Evolutionary conservation across 2,329 filamentous ascomycete species (phyloP).

Genomic region (Dactylellina leptospora): DNA sequence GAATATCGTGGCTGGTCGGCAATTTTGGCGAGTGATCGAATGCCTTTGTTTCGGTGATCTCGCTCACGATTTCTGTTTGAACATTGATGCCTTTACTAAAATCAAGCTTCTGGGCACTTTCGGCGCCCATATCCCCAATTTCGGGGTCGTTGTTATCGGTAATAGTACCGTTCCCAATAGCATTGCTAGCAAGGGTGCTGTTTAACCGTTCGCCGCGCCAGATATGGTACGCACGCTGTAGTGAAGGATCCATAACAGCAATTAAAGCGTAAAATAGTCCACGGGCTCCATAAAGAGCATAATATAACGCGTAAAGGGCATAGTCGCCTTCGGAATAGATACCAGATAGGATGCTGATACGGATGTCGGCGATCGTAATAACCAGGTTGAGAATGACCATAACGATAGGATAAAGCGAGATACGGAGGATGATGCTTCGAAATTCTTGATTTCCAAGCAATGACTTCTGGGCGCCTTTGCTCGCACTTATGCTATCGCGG

Average conservation of each 20-base stretch:
- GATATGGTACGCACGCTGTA: conserved; percentile 51
- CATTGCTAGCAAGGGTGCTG: conserved; percentile 16
- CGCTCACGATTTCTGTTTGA: conserved; percentile 54
- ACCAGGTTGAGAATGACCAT: conserved; percentile 55
- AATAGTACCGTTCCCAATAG: conserved; percentile 28
- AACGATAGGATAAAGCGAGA: conserved; percentile 55
- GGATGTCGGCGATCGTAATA: conserved; percentile 54
- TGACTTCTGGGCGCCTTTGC: conserved; percentile 48
- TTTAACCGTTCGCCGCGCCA: conserved; percentile 50
- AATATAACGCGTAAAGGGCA: conserved; percentile 54
- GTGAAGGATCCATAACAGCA: conserved; percentile 54
- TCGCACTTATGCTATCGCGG: conserved; percentile 45
- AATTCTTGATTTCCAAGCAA: conserved; percentile 53
- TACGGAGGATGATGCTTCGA: conserved; percentile 54
- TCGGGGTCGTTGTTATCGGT: conserved; percentile 42
- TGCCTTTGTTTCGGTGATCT: conserved; percentile 51
- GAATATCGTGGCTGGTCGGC: conserved; percentile 7
- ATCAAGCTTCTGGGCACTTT: conserved; percentile 9
- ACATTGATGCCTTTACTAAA: conserved; percentile 53
- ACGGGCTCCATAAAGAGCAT: conserved; percentile 55
- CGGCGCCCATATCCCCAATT: conserved; percentile 21
- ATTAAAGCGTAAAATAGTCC: conserved; percentile 55
- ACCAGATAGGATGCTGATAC: conserved; percentile 52
- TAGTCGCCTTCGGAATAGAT: conserved; percentile 55
- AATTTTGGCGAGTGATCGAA: conserved; percentile 14